Base-by-base conservation (phyloP, 768 basidiomycete species). In the Tricholoma sp. region DNA sequence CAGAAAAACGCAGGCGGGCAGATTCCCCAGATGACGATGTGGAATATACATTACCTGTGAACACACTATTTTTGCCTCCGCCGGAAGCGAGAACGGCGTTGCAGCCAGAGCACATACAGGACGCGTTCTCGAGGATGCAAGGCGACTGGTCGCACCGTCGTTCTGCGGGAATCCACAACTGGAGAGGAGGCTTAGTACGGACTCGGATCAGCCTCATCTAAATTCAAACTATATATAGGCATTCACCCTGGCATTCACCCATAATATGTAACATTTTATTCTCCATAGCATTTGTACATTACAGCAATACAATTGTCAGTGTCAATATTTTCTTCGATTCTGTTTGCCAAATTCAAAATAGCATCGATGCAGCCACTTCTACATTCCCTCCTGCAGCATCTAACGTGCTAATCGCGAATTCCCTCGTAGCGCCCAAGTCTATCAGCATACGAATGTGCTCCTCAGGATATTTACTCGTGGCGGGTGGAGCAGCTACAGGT, bases 121-220 rank as follows among this genome's bases (percentile, higher is more conserved):
- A 94, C 69, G 94, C 94, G 0, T 96, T 94, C 67, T 76, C 90
- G 2, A 76, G 91, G 58, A 94, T 96, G 88, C 93, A 95, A 69
- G 79, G 85, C 5, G 87, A 94, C 59, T 90, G 90, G 84, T 78
- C 85, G 2, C 88, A 91, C 64, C 78, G 79, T 39, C 84, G 93
- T 51, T 87, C 86, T 21, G 91, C 90, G 2, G 93, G 93, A 0
- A 89, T 94, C 84, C 78, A 84, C 59, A 92, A 95, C 68, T 96
- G 90, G 88, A 79, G 91, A 52, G 91, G 91, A 4, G 94, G 94
- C 0, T 76, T 95, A 35, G 77, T 89, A 31, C 79, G 92, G 68
- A 89, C 91, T 18, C 80, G 82, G 56, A 83, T 93, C 70, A 89
- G 81, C 64, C 81, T 94, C 63, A 93, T 93, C 56, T 93, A 71